A percentile compares a stretch with the other conserved stretches of the same genome.
Conservation (phyloP, 2,329 filamentous ascomycete genomes). For the Botrytis hyacinthi region DNA sequence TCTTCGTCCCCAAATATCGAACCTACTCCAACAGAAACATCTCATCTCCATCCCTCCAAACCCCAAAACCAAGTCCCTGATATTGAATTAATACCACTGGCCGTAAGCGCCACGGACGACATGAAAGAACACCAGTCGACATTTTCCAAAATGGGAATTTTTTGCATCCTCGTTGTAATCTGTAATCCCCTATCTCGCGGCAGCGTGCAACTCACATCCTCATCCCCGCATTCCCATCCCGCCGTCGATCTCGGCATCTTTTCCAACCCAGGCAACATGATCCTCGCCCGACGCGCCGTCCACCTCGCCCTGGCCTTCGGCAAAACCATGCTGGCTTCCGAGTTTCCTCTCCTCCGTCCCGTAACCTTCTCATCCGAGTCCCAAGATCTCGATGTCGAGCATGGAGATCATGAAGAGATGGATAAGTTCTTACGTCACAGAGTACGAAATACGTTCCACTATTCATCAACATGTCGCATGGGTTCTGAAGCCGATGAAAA, state of each 20-base stretch:
- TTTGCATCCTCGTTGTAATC: conserved; percentile 16
- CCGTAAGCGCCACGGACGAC: conserved; percentile 17
- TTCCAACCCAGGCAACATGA: conserved; percentile 16
- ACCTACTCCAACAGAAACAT: neutral
- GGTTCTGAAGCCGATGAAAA: neutral
- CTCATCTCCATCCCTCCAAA: neutral
- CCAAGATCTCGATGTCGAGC: neutral
- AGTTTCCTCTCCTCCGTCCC: neutral
- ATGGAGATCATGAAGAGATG: neutral
- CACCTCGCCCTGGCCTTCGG: conserved; percentile 17
- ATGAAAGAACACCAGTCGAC: conserved; percentile 9
- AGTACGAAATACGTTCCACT: neutral
- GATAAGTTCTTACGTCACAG: neutral
- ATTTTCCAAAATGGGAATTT: conserved; percentile 17
- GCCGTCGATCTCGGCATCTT: conserved; percentile 22
- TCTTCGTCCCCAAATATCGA: neutral
- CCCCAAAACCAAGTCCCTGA: neutral
- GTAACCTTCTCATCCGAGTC: neutral
- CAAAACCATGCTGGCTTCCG: conserved; percentile 16
- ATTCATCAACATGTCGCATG: conserved; percentile 2
- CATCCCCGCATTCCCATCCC: conserved; percentile 12
- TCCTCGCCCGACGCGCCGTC: conserved; percentile 13
- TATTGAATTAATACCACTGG: conserved; percentile 20
- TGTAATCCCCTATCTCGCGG: conserved; percentile 16
- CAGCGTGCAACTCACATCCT: conserved; percentile 17